Percentiles rank a stretch among this genome's conserved stretches.
phyloP scores from a whole-genome alignment of 2,329 filamentous ascomycete species.

The Tolypocladium amazonense region DNA sequence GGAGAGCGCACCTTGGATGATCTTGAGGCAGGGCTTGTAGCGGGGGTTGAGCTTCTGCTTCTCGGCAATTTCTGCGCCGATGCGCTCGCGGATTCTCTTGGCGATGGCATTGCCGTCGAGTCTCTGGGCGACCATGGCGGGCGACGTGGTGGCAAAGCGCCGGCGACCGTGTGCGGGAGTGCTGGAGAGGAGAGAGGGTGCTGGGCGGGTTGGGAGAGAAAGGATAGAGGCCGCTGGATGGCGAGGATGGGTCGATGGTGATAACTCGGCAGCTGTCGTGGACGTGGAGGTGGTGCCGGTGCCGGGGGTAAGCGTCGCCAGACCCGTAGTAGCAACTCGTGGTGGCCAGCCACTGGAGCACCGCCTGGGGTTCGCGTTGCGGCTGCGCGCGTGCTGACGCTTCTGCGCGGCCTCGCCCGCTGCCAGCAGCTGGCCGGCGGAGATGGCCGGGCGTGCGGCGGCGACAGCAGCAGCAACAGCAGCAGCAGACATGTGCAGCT shows the following conservation, averaged over 20 bases:
- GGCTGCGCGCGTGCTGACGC: not conserved
- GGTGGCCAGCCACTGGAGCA: not conserved
- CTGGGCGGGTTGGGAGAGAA: not conserved
- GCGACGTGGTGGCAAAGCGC: slow-evolving; percentile 35
- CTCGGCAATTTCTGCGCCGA: slow-evolving; percentile 70
- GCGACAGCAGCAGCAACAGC: slow-evolving; percentile 1
- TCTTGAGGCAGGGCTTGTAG: slow-evolving; percentile 83
- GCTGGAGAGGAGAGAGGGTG: not conserved
- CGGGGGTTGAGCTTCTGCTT: slow-evolving; percentile 75
- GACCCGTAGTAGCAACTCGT: not conserved
- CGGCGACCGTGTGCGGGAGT: slow-evolving; percentile 7
- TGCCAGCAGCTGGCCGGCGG: not conserved
- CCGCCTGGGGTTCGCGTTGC: not conserved
- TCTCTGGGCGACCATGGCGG: slow-evolving; percentile 74
- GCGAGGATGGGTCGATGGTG: not conserved
- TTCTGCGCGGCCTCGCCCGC: not conserved
- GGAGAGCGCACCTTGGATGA: slow-evolving; percentile 68
- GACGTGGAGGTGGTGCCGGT: not conserved
- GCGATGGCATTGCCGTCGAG: slow-evolving; percentile 96
- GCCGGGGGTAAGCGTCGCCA: slow-evolving; percentile 2
- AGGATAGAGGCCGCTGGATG: not conserved
- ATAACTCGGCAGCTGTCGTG: not conserved
- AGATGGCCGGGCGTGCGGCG: not conserved
- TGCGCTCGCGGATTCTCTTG: slow-evolving; percentile 74
- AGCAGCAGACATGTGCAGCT: slow-evolving; percentile 1